Percentiles rank a stretch among this genome's conserved stretches.
These are phyloP conservation scores for Osmanthus fragrans DNA, from an alignment of 257 asterid genomes.

Conservation along the genomic window DNA sequence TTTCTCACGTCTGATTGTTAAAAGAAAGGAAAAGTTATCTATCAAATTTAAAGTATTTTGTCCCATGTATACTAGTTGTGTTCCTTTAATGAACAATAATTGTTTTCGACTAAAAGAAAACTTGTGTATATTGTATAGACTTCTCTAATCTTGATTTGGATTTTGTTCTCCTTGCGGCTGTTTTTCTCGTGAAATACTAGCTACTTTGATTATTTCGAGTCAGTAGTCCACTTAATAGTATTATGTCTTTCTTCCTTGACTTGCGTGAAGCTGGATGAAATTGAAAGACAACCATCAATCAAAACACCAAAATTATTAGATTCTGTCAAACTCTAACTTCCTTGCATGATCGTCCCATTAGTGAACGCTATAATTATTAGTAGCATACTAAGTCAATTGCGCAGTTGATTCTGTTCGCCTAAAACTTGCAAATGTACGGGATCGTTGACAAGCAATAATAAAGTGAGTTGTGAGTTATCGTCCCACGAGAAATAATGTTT, in stretches of 20 bases:
- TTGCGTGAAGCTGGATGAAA: background rate
- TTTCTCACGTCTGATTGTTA: too few species aligned
- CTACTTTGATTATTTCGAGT: background rate
- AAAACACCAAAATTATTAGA: background rate
- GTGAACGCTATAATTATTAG: background rate
- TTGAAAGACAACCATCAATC: background rate
- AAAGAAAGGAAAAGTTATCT: too few species aligned
- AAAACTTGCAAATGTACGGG: too few species aligned
- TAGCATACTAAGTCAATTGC: background rate
- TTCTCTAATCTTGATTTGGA: background rate
- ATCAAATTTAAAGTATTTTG: too few species aligned
- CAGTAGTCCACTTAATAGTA: background rate
- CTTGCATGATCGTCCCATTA: background rate
- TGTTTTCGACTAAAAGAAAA: too few species aligned
- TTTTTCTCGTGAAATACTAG: background rate
- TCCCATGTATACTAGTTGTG: too few species aligned
- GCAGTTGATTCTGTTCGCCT: background rate
- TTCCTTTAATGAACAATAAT: too few species aligned
- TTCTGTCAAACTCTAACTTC: background rate
- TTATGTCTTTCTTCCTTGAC: background rate
- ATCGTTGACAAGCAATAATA: too few species aligned
- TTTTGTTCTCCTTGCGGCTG: too few species aligned
- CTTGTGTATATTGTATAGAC: background rate
- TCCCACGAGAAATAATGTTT: too few species aligned
- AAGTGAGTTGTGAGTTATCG: too few species aligned